Conservation (phyloP, 495 filamentous ascomycete genomes). For the Lasiosphaeria miniovina region DNA sequence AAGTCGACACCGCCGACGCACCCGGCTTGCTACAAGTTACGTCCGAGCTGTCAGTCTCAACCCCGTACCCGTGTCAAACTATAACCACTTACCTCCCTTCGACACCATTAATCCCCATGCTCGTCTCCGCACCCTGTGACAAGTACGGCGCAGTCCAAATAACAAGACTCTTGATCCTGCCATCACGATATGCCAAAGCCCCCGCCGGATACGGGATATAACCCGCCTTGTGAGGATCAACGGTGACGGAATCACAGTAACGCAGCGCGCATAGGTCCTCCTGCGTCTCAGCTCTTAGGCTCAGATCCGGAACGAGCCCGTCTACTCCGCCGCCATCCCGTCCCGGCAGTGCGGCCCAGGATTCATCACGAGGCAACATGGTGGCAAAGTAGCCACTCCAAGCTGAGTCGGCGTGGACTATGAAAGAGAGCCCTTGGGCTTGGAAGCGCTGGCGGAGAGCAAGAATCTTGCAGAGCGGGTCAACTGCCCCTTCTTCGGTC, state of each 20-base stretch:
- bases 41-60: background rate
- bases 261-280: conserved; percentile 35
- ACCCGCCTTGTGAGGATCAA: conserved; percentile 49
- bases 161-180: conserved; percentile 42
- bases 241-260: conserved; percentile 43
- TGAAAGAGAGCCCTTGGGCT: conserved; percentile 38
- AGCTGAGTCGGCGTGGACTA: conserved; percentile 46
- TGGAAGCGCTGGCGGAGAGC: conserved; percentile 38
- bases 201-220: conserved; percentile 51
- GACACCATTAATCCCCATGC: conserved; percentile 46
- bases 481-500: conserved; percentile 41
- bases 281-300: conserved; percentile 33
- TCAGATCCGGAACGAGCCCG: conserved; percentile 32
- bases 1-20: conserved; percentile 42
- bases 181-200: conserved; percentile 44
- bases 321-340: conserved; percentile 19
- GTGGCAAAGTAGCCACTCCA: conserved; percentile 53
- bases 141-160: conserved; percentile 49
- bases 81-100: conserved; percentile 31
- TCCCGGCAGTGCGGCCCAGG: conserved; percentile 12
- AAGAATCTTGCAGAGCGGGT: conserved; percentile 38
- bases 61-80: background rate
- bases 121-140: conserved; percentile 26
- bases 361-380: conserved; percentile 34
- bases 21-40: conserved; percentile 40